Base-by-base conservation (phyloP, 202 grass and related monocot species). In the Bolboschoenoplectus hybrid region DNA sequence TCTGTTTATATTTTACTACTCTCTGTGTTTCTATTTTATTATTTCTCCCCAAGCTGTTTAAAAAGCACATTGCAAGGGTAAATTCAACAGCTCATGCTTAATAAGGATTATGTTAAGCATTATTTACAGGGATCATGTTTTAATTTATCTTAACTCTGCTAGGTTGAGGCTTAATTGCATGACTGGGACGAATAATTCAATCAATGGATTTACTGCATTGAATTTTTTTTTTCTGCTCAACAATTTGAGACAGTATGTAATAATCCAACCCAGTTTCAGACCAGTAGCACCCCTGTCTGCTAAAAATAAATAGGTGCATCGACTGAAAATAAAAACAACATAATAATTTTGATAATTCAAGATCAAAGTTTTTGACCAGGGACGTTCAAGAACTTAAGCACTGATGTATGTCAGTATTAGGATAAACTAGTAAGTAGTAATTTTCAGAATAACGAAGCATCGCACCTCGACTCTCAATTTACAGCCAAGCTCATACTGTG, bases 401-500 rank as follows among this genome's bases (percentile, higher is more conserved):
- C 8, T 58, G 34, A 6, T 7, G 72, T 34, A 84, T 81, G 34
- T 50, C 10, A 9, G 77, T 85, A 50, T n/a, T 86, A 53, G 32
- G 39, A 47, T 64, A 40, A 32, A 3, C 10, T 65, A 86, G 2
- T 17, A 75, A 66, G 65, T 12, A 61, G 11, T 46, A 55, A 66
- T 70, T 6, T 44, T 65, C 0, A 41, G 35, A 80, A 5, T 71
- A 13, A 35, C 47, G 87, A 34, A 7, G 12, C 60, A 66, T 74
- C 70, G 85, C 49, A 95, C 95, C 70, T 98, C 96, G 70, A 95
- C 89, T 91, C 91, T 94, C 67, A 98, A 87, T 79, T 60, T 91
- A 77, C 89, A 92, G 67, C 91, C 93, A 87, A 98, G 93, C 89
- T 98, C 96, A 77, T 98, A 95, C 58, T 92, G 91, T 44, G 90